phyloP scores from a whole-genome alignment of 75 land plant genomes.

The Selaginella tamariscina region DNA sequence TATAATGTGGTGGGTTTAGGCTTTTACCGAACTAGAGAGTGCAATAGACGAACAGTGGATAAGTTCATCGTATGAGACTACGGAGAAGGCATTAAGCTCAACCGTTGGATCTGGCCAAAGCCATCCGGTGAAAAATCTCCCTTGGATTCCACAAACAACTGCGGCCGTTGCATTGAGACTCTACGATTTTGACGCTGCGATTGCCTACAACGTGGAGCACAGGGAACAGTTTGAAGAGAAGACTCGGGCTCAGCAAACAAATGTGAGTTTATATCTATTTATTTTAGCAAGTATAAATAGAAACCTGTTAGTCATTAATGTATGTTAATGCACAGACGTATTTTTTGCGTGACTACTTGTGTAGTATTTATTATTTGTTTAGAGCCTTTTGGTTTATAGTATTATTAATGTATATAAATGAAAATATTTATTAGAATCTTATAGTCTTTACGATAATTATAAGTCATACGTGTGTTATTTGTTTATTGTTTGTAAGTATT shows the following conservation, averaged over 20 bases:
- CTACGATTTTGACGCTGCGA: slow-evolving; percentile 56
- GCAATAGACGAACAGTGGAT: slow-evolving; percentile 52
- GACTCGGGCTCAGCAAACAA: slow-evolving; percentile 21
- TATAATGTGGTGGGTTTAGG: slow-evolving; percentile 25
- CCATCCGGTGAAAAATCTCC: slow-evolving; percentile 38
- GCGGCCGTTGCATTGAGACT: slow-evolving; percentile 86
- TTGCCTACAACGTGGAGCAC: slow-evolving; percentile 42
- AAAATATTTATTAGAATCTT: not conserved
- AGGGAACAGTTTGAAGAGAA: slow-evolving; percentile 36
- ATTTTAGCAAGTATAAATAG: too few species aligned
- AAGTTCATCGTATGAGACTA: slow-evolving; percentile 53
- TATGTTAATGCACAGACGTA: too few species aligned
- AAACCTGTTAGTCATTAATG: too few species aligned
- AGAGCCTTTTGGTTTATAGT: not conserved
- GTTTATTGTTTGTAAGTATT: too few species aligned
- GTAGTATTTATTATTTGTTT: not conserved
- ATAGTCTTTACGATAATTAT: too few species aligned
- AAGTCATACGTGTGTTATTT: too few species aligned
- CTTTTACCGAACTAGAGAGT: slow-evolving; percentile 50
- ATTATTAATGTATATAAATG: not conserved
- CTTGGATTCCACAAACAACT: slow-evolving; percentile 78
- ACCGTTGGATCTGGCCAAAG: slow-evolving; percentile 9
- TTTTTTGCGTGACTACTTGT: not conserved
- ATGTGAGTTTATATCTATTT: slow-evolving; percentile 26
- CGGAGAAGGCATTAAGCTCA: slow-evolving; percentile 40